Conservation (phyloP, 176 grass and related monocot genomes). For the Ampelocalamus luodianensis region DNA sequence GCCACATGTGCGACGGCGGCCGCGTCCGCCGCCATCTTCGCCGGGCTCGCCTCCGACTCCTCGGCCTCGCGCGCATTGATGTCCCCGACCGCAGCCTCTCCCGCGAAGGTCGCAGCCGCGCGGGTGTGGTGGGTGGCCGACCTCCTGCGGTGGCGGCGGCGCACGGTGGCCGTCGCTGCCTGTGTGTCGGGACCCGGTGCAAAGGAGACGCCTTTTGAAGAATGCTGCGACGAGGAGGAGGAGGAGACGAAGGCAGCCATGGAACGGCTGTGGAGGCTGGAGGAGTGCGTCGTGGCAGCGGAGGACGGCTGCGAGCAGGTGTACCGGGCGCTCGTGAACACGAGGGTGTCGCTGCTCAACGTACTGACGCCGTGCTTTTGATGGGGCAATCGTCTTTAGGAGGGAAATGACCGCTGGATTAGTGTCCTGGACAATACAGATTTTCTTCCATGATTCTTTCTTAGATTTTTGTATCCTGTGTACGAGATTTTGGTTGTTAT, state of each 20-base stretch:
- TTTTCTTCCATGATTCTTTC: background rate
- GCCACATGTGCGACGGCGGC: conserved; percentile 45
- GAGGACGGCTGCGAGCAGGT: conserved; percentile 65
- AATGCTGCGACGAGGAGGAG: conserved; percentile 54
- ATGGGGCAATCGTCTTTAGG: background rate
- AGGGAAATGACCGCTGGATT: conserved; percentile 11
- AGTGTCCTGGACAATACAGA: background rate
- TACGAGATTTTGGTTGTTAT: too few species aligned
- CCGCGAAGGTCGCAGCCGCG: conserved; percentile 28
- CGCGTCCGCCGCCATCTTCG: conserved; percentile 61
- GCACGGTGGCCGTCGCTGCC: conserved; percentile 46
- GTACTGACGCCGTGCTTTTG: conserved; percentile 62
- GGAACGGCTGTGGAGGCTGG: conserved; percentile 50
- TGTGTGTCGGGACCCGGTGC: background rate
- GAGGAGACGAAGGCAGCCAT: conserved; percentile 56
- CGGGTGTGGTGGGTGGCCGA: conserved; percentile 77
- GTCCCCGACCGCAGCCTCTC: conserved; percentile 28
- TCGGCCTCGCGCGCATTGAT: conserved; percentile 38
- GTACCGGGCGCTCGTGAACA: conserved; percentile 66
- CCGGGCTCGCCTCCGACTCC: conserved; percentile 46
- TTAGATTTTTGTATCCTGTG: background rate
- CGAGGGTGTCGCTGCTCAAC: conserved; percentile 74
- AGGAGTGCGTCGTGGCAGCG: conserved; percentile 56
- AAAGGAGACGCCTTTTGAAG: background rate
- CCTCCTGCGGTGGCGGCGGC: conserved; percentile 63